A percentile compares a stretch with the other conserved stretches of the same genome.
These are phyloP conservation scores for Quercus cerris DNA, from an alignment of 306 rosid genomes.

Conservation along the genomic window DNA sequence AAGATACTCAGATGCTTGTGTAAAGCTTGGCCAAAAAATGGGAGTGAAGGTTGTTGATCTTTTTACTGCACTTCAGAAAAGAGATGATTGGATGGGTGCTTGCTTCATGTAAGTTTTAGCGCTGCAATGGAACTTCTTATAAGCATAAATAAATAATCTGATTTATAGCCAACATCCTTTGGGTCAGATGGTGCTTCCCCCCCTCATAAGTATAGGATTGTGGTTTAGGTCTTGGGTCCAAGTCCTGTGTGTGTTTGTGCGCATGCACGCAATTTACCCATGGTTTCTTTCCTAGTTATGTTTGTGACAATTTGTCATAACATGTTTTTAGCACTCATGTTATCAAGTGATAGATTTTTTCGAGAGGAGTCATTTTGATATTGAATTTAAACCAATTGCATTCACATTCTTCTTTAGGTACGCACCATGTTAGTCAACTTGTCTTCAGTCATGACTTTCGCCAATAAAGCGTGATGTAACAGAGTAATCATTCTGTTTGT, in stretches of 20 bases:
- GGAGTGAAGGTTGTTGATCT: conserved; percentile 73
- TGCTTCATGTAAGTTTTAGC: conserved; percentile 69
- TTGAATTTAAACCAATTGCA: not conserved
- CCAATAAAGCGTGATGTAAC: too few relatives aligned
- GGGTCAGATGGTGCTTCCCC: too few relatives aligned
- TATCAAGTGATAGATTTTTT: not conserved
- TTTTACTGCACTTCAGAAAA: conserved; percentile 64
- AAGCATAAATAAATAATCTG: too few relatives aligned
- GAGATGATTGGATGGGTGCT: conserved; percentile 53
- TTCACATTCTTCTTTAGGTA: too few relatives aligned
- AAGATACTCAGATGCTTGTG: conserved; percentile 77
- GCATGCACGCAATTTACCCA: too few relatives aligned
- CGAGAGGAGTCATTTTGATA: not conserved
- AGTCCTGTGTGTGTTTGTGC: too few relatives aligned
- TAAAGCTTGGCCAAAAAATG: conserved; percentile 68
- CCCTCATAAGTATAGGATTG: too few relatives aligned
- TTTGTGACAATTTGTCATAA: not conserved
- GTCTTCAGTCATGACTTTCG: too few relatives aligned
- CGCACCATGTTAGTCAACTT: too few relatives aligned
- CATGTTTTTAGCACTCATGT: not conserved
- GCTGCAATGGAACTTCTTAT: not conserved
- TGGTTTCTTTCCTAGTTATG: not conserved
- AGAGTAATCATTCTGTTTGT: too few relatives aligned
- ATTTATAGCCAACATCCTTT: too few relatives aligned
- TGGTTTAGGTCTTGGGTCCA: too few relatives aligned